Base-by-base conservation (phyloP, 2,329 filamentous ascomycete genomes). In the Xylaria sp. region DNA sequence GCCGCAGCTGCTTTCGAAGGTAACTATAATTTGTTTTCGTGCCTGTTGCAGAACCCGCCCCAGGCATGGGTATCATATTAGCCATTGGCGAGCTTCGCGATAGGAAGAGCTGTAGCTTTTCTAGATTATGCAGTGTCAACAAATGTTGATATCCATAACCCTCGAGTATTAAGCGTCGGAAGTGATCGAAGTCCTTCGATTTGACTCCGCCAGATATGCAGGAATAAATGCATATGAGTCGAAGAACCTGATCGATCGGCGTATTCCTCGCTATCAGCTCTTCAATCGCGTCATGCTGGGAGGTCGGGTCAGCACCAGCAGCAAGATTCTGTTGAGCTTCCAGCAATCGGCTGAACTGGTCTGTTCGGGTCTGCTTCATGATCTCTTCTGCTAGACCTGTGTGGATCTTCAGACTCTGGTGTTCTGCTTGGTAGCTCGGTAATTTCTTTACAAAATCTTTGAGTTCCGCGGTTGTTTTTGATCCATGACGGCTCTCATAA, bases 271-370 rank as follows among this genome's bases (percentile, higher is more conserved):
- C 91, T 73, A 99, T 97, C n/a, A 99, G 86, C 79, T 99, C 96
- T 80, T 97, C 94, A 61, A 99, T 94, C 2, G 89, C 89, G 61
- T 97, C 94, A 76, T 97, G 93, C 77, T 98, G 94, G 28, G 92
- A 92, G 13, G 90, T 92, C 7, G 95, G 92, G 78, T 98, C 96
- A 10, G 93, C 90, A 39, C 95, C 95, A 0, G 94, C 94, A 28
- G 94, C 94, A 54, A 98, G 88, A 77, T 97, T 98, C 79, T 99
- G 96, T 78, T 99, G 96, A 4, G 98, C 92, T 82, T 98, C 96
- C 1, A 99, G 85, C 48, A 94, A 85, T 69, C 93, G 92, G 73
- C 91, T 93, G 83, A 99, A 99, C 66, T 92, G 88, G 76, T 98
- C 95, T 20, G 93, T 92, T 60, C 93, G 89, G 0, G 96, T 99